Evolutionary conservation across 257 asterid species (phyloP), one percentile per base, ranked within the genome.

Genomic region (Scutellaria minor): DNA sequence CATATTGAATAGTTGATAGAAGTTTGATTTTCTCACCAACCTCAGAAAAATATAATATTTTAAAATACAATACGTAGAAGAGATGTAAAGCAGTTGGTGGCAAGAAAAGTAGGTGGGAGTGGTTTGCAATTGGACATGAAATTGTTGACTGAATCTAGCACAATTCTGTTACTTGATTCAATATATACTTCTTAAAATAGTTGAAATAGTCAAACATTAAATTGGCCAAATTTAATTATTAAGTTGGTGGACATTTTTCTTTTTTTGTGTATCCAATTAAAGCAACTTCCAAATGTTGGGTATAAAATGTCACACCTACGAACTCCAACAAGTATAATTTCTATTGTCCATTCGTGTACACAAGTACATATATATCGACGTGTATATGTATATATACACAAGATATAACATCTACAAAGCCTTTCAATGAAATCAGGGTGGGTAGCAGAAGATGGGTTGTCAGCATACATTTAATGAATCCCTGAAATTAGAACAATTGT

Each of bases 21-120:
- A 7, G 64, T 40, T 53, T 15, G 64, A 39, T 68, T 41, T 68
- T 63, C 42, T 40, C 53, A 68, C 64, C 53, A 15, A 53, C 73
- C 40, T 5, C 52, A 1, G 37, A 42, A 6, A 15, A 14, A 10
- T 9, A 3, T 6, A 60, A 39, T 10, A 12, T 15, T 9, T 6
- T 9, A 3, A 11, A 60, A 39, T 10, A 12, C 11, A 50, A 35
- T 39, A 53, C 63, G 18, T 68, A 39, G 12, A 68, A 68, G 63
- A 15, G 41, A 52, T 52, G 63, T 18, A 15, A 39, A 14, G 47
- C 5, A 4, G 15, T 50, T 27, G 48, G n/a, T 6, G 2, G 20
- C 70, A 66, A 48, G 10, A 31, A 8, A 24, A 47, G 61, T 20
- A 9, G 61, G 61, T 48, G 37, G 37, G 37, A 31, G 37, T 31